Evolutionary conservation across 768 basidiomycete species (phyloP).

Genomic region (Naganishia friedmannii): DNA sequence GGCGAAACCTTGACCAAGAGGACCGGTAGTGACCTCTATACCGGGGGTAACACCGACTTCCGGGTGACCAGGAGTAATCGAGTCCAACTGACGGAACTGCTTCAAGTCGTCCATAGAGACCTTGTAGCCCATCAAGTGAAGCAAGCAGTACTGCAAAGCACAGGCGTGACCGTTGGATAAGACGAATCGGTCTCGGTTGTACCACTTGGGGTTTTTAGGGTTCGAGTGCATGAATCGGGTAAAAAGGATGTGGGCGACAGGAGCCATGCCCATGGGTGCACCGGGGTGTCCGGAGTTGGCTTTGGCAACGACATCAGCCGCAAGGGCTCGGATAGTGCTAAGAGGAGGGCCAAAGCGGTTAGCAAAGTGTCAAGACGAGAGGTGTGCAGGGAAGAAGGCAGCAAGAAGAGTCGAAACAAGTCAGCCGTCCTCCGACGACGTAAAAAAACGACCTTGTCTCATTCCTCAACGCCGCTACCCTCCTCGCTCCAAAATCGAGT

Average conservation of each 20-base stretch:
- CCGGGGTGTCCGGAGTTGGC: constrained; percentile 94
- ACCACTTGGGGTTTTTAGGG: constrained; percentile 85
- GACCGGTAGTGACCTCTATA: constrained; percentile 82
- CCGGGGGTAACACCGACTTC: constrained; percentile 71
- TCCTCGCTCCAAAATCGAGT: no score
- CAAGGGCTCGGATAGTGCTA: constrained; percentile 50
- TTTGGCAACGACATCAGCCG: constrained; percentile 53
- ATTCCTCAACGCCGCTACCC: no score
- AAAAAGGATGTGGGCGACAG: constrained; percentile 54
- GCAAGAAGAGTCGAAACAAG: not conserved
- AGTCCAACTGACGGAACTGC: constrained; percentile 84
- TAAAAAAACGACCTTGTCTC: no score
- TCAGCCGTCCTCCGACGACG: no score
- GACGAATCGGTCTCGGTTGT: constrained; percentile 94
- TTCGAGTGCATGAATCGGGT: constrained; percentile 80
- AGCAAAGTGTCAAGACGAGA: not conserved
- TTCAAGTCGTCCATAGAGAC: constrained; percentile 89
- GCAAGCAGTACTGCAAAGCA: constrained; percentile 85
- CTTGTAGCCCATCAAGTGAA: constrained; percentile 89
- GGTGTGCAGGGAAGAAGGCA: not conserved
- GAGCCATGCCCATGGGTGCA: constrained; percentile 92
- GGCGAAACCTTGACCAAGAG: constrained; percentile 86
- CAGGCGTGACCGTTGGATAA: constrained; percentile 90
- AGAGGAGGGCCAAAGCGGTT: constrained; percentile 26
- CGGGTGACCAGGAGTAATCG: constrained; percentile 89